Conservation (phyloP, 257 asterid species). For the Nicotiana paniculata region DNA sequence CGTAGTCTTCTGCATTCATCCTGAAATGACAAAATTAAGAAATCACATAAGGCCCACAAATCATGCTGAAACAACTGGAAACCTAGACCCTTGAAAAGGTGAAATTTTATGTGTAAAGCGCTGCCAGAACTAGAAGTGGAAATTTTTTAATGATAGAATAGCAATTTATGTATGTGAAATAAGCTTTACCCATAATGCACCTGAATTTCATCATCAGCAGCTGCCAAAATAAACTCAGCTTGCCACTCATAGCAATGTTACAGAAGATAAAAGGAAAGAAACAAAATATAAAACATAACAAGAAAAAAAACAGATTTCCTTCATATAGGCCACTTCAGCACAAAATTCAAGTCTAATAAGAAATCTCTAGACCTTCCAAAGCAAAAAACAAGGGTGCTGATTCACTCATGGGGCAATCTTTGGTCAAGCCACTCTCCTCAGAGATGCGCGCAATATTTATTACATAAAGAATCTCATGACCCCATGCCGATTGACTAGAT, state of each 20-base stretch:
- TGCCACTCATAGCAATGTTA: neutral
- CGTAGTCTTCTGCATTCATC: conserved; percentile 83
- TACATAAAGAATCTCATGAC: neutral
- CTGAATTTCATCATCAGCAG: neutral
- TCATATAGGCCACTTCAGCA: too few relatives aligned
- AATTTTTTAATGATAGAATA: neutral
- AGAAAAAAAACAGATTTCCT: too few relatives aligned
- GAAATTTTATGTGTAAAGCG: neutral
- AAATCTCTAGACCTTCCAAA: too few relatives aligned
- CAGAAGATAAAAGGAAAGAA: neutral
- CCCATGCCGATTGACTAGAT: neutral
- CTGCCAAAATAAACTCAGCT: neutral
- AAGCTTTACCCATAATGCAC: neutral
- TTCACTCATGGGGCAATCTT: neutral
- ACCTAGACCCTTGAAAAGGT: neutral
- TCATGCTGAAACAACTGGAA: neutral
- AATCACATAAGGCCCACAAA: neutral
- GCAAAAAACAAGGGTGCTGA: too few relatives aligned
- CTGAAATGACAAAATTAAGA: conserved; percentile 27
- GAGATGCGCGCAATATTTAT: neutral
- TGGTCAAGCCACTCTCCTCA: neutral
- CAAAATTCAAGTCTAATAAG: too few relatives aligned
- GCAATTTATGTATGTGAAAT: too few relatives aligned
- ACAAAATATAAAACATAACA: neutral
- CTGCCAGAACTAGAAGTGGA: neutral